Base-by-base conservation (phyloP, 257 asterid species). In the Jasminum sambac region DNA sequence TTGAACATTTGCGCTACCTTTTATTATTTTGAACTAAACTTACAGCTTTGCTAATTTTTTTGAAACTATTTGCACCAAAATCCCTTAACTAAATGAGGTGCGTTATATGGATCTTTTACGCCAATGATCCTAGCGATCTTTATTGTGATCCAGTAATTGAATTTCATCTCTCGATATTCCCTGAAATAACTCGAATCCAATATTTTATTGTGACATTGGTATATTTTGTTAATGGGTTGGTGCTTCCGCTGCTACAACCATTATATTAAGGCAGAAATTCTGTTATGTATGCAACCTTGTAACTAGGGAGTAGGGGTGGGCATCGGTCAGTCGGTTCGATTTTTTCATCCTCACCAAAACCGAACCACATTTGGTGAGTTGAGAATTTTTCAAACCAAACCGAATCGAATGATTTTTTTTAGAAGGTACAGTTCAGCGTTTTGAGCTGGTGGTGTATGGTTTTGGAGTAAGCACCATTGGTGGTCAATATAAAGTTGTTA, bases 241-340 rank as follows among this genome's bases (percentile, higher is more conserved):
- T 66, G 79, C 59, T 26, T 64, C 8, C 36, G 36, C 36, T 30
- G 4, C 4, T 70, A 66, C 21, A 82, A 73, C 38, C 37, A 76
- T 37, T 71, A 77, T 14, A 70, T 68, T 17, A 65, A 66, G 63
- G 81, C 71, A 63, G 85, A 84, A 7, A 46, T 67, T 1, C 40
- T 82, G 16, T 75, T 75, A 75, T 62, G 39, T 82, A 21, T 81
- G 87, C 66, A 87, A 87, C 58, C 89, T 85, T 0, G 75, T 75
- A 24, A 84, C 85, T 0, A 85, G 81, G 9, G 85, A 87, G 55
- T 84, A 61, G 30, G 17, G 78, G 83, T 85, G 19, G 70, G 87
- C 55, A 85, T 86, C 37, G 76, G 67, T 38, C 87, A 82, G 1
- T n/a, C n/a, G n/a, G n/a, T n/a, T n/a, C n/a, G n/a, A n/a, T n/a